These are phyloP conservation scores for Chrysoporthe austroafricana DNA, from an alignment of 2,329 filamentous ascomycete species.

Conservation along the genomic window DNA sequence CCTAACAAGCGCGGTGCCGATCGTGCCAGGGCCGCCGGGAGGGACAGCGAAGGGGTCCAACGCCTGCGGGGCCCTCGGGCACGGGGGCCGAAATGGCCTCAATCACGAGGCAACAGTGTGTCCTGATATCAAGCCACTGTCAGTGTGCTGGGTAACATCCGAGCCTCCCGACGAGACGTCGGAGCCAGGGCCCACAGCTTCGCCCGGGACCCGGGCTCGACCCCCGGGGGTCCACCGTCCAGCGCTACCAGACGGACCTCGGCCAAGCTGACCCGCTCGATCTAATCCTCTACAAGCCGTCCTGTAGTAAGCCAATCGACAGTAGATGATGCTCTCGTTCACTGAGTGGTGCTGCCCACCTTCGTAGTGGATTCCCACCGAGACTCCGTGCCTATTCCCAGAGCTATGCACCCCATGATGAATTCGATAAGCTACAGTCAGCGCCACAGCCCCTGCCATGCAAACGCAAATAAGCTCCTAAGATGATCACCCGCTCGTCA, in stretches of 20 bases:
- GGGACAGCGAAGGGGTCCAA: background rate
- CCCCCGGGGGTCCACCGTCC: background rate
- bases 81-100: slow-evolving; percentile 1
- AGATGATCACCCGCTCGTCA: background rate
- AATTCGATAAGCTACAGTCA: background rate
- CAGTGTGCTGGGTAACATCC: background rate
- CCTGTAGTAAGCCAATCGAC: background rate
- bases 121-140: background rate
- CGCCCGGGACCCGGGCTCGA: background rate
- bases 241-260: background rate
- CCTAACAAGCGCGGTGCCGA: background rate
- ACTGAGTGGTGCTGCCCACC: too few relatives aligned
- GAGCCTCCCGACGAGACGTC: background rate
- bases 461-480: background rate
- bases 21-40: background rate
- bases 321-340: background rate
- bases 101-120: background rate
- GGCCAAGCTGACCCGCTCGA: background rate
- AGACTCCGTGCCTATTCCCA: background rate
- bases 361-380: background rate
- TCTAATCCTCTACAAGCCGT: background rate
- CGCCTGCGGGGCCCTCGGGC: background rate
- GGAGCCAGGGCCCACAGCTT: background rate
- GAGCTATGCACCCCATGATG: background rate
- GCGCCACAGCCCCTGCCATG: background rate